Percentiles rank a stretch among this genome's conserved stretches.
Evolutionary conservation across 1,139 yeast species (phyloP).

Genomic region (Scheffersomyces stambukii): DNA sequence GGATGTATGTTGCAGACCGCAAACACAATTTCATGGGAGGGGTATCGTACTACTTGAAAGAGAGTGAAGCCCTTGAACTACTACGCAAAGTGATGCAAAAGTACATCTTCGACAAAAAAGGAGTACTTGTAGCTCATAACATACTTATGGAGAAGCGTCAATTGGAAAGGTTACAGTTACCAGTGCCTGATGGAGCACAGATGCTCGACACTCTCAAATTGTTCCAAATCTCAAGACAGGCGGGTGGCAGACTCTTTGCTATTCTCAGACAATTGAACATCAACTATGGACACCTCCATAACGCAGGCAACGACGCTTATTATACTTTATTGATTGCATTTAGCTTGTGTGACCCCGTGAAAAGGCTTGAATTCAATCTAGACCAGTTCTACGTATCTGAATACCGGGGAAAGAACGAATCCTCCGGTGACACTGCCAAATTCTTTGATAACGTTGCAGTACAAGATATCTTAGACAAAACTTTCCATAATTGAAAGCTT

Average conservation of each 20-base stretch:
- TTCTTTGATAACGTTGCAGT: no score
- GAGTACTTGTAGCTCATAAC: conserved; percentile 66
- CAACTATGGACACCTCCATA: conserved; percentile 65
- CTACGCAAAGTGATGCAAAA: conserved; percentile 40
- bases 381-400: conserved; percentile 12
- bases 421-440: conserved; percentile 2
- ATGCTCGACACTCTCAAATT: conserved; percentile 53
- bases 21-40: conserved; percentile 58
- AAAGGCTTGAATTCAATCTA: conserved; percentile 13
- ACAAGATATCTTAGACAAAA: no score
- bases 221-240: conserved; percentile 38
- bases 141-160: conserved; percentile 57
- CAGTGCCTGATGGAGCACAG: conserved; percentile 19
- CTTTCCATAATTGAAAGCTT: no score
- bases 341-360: conserved; percentile 49
- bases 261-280: conserved; percentile 49
- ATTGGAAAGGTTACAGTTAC: conserved; percentile 45
- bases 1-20: conserved; percentile 60
- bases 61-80: conserved; percentile 30
- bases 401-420: conserved; percentile 8
- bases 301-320: conserved; percentile 83
- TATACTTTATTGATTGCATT: conserved; percentile 56
- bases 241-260: conserved; percentile 49
- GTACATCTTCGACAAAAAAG: conserved; percentile 25
- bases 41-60: conserved; percentile 40